Base-by-base conservation (phyloP, 2,329 filamentous ascomycete genomes). In the Cercospora zeae-maydis region DNA sequence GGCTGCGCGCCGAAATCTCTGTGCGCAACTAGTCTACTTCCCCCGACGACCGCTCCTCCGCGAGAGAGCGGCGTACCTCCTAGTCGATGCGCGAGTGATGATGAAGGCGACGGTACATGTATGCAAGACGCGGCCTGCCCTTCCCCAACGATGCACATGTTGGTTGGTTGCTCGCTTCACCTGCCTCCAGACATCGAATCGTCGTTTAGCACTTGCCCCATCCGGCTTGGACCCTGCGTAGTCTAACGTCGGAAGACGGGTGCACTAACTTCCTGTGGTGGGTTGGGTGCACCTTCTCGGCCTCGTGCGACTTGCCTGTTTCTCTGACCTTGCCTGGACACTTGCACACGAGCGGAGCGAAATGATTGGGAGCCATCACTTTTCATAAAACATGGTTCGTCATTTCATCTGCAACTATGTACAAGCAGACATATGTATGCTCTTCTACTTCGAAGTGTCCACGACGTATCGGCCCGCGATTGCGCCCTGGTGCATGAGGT, bases 381-480 rank as follows among this genome's bases (percentile, higher is more conserved):
- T n/a, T n/a, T n/a, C n/a, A n/a, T n/a, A n/a, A n/a, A 7, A 31
- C 24, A 45, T 13, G 33, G 19, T 21, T 47, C 36, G 14, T 27
- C 52, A 11, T 39, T 59, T 13, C 24, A 13, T 55, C 33, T 42
- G 57, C 21, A 36, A 21, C 64, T 62, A 64, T 64, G 59, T 62
- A 65, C 63, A 65, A 31, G 30, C 36, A 52, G 21, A 19, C 51
- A 37, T 33, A 8, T 24, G 16, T 55, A 11, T 16, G 6, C 4
- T 21, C 10, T 36, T 49, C 56, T 84, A 89, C 77, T 82, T 84
- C 77, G 83, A 86, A 30, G 86, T 91, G 76, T 93, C 91, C 64
- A 93, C 82, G 63, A 93, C 90, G 73, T 91, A 92, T 69, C 90
- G 84, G 62, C 90, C 90, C n/a, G 85, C 87, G 75, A 93, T 87